A percentile compares a stretch with the other conserved stretches of the same genome.
These are phyloP conservation scores for Aleurites moluccanus DNA, from an alignment of 441 rosid genomes.

Conservation along the genomic window DNA sequence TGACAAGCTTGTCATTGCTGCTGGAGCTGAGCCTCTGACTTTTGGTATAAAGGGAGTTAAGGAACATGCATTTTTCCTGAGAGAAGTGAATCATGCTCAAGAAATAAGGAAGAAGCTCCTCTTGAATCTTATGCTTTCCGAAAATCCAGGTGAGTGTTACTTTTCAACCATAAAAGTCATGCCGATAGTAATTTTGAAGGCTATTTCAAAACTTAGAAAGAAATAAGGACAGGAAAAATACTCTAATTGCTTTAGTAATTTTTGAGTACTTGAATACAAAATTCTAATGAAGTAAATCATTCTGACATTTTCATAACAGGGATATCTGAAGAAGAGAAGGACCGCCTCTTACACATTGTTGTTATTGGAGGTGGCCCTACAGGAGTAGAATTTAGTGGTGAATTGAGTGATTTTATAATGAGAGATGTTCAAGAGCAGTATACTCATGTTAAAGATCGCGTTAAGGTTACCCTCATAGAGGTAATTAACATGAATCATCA, in stretches of 20 bases:
- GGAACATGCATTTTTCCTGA: constrained; percentile 82
- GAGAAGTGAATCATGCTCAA: constrained; percentile 95
- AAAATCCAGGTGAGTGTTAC: constrained; percentile 64
- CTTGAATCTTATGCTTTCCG: constrained; percentile 88
- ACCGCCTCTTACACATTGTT: constrained; percentile 74
- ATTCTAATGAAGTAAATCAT: background rate
- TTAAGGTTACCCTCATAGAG: constrained; percentile 88
- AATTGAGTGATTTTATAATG: constrained; percentile 89
- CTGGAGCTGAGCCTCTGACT: constrained; percentile 95
- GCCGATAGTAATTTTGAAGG: background rate
- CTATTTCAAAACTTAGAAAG: too few relatives aligned
- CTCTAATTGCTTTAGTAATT: too few relatives aligned
- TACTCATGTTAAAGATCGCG: constrained; percentile 65
- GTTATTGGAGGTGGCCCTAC: constrained; percentile 97
- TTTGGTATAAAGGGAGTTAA: constrained; percentile 84
- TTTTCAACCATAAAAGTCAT: background rate
- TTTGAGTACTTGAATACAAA: background rate
- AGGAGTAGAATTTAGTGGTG: constrained; percentile 96
- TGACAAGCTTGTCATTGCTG: constrained; percentile 86
- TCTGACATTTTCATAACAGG: constrained; percentile 40
- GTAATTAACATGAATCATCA: constrained; percentile 33
- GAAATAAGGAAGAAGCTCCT: constrained; percentile 90
- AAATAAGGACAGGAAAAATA: too few relatives aligned
- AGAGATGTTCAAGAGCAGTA: constrained; percentile 76
- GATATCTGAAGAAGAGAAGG: constrained; percentile 70